phyloP scores from a whole-genome alignment of 2,329 filamentous ascomycete genomes.

The Diaporthe velutina region DNA sequence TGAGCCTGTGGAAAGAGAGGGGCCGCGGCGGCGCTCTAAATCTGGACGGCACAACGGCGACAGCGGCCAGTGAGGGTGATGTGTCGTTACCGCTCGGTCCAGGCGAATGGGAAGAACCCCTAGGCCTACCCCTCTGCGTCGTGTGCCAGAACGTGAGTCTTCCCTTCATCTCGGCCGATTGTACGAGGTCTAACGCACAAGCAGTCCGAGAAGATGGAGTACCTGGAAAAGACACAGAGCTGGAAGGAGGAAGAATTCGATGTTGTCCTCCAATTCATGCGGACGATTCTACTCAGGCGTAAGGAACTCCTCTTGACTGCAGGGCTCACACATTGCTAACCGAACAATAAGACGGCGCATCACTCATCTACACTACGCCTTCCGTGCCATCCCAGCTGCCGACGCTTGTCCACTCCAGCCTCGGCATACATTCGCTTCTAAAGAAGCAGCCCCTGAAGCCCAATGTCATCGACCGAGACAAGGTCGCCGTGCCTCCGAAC shows the following conservation, averaged over 20 bases:
- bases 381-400: constrained; percentile 83
- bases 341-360: constrained; percentile 76
- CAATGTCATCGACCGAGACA: constrained; percentile 93
- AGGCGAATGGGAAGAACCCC: constrained; percentile 92
- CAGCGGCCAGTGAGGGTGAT: constrained; percentile 73
- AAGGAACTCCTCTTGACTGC: constrained; percentile 51
- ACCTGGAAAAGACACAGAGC: constrained; percentile 86
- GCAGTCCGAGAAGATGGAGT: constrained; percentile 89
- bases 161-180: no score
- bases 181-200: constrained; percentile 42
- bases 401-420: constrained; percentile 84
- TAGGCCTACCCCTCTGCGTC: constrained; percentile 89
- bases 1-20: constrained; percentile 82
- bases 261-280: constrained; percentile 91
- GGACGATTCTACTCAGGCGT: constrained; percentile 91
- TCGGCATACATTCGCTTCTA: constrained; percentile 87
- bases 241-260: constrained; percentile 99
- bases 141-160: constrained; percentile 90
- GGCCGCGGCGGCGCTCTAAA: constrained; percentile 75
- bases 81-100: constrained; percentile 83
- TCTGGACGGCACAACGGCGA: constrained; percentile 70
- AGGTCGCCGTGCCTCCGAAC: constrained; percentile 93
- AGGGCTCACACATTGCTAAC: constrained; percentile 40
- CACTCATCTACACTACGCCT: constrained; percentile 86
- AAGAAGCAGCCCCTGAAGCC: constrained; percentile 85